Evolutionary conservation across 441 rosid species (phyloP), one percentile per base, ranked within the genome.

Genomic region (Populus trichocarpa): DNA sequence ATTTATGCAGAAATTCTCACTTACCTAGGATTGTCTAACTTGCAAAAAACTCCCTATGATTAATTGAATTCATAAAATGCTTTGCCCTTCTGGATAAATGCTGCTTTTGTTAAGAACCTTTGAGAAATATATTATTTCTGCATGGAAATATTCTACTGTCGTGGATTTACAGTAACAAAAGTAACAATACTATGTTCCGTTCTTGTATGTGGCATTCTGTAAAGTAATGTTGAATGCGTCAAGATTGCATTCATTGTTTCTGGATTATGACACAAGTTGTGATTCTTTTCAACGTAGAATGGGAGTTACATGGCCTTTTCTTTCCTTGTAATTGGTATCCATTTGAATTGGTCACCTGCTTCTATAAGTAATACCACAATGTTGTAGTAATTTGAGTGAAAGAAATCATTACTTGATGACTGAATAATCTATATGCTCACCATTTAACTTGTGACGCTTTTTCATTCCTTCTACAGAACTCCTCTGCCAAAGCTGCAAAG

Each of bases 401-500:
- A 46, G 57, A 46, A 46, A 46, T 35, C 32, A 23, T 63, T 35
- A 73, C 14, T 74, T 13, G 7, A 23, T 38, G 13, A 46, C 20
- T 4, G 57, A 46, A 23, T 53, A 6, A 22, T 20, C 25, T 40
- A 14, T 32, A 18, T 13, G 5, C 14, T 66, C 42, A 36, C 18
- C 23, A 35, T 5, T 70, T 74, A 38, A 74, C 25, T 10, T 69
- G 36, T 8, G 32, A 16, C 57, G n/a, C 38, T 5, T 35, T 50
- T 61, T 8, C 23, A 20, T 3, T 67, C 12, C n/a, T 67, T 67
- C 33, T 80, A 78, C 87, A 95, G 97, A 88, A 80, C 75, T 75
- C 86, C 74, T 72, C 84, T 11, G 81, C 77, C 38, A 81, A 74
- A 81, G 80, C 84, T 53, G 83, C 72, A 32, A 93, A 90, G 91